These are phyloP conservation scores for Arthrobotrys iridis DNA, from an alignment of 2,329 filamentous ascomycete genomes.

Conservation along the genomic window DNA sequence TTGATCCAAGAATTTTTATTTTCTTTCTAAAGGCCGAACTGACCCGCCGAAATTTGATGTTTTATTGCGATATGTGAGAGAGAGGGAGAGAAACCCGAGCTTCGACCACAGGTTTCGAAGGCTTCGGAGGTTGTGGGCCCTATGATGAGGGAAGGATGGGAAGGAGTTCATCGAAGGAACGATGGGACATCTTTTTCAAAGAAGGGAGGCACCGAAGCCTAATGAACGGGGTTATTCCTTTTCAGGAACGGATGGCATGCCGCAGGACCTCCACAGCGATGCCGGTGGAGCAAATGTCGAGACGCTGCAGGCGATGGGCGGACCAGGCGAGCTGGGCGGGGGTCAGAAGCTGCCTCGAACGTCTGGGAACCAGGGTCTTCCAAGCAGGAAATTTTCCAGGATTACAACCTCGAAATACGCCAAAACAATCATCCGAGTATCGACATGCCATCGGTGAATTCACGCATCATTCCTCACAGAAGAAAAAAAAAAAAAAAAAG, in stretches of 20 bases:
- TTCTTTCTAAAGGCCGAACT: slow-evolving; percentile 15
- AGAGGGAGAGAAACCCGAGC: background rate
- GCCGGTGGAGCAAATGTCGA: slow-evolving; percentile 19
- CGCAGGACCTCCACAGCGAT: slow-evolving; percentile 33
- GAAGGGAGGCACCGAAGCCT: slow-evolving; percentile 51
- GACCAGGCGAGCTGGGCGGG: slow-evolving; percentile 18
- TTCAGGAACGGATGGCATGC: slow-evolving; percentile 51
- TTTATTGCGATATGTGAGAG: slow-evolving; percentile 37
- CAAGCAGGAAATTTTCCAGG: slow-evolving; percentile 13
- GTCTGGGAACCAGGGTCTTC: background rate
- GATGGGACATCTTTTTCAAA: slow-evolving; percentile 36
- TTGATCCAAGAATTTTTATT: background rate
- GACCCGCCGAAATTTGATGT: slow-evolving; percentile 56
- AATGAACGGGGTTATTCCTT: slow-evolving; percentile 52
- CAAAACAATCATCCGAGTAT: slow-evolving; percentile 5
- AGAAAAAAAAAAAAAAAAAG: background rate
- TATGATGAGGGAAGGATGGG: slow-evolving; percentile 19
- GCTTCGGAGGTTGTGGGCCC: slow-evolving; percentile 44
- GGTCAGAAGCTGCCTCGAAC: slow-evolving; percentile 19
- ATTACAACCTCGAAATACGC: slow-evolving; percentile 4
- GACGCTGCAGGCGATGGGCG: slow-evolving; percentile 13
- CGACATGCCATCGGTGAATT: background rate
- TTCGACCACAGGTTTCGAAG: slow-evolving; percentile 3
- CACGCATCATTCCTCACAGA: slow-evolving; percentile 3
- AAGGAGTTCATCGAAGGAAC: slow-evolving; percentile 23